Evolutionary conservation across 805 yeast species (phyloP), one percentile per base, ranked within the genome.

Genomic region (Citeromyces nyonsensis): DNA sequence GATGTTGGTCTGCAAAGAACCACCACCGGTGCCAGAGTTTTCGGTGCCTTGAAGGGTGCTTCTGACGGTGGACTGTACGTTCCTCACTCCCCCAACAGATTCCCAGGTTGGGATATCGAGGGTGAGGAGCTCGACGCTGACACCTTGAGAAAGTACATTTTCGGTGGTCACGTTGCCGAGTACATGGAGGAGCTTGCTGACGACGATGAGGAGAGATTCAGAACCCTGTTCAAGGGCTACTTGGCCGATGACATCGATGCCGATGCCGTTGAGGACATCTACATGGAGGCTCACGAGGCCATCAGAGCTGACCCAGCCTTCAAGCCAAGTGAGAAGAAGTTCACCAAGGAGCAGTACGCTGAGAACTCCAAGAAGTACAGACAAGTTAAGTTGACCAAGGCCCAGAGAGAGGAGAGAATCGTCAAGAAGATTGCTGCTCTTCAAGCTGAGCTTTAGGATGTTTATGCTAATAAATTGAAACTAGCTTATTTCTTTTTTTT

Each of bases 71-170:
- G 98, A 56, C 73, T 91, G 57, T 84, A 81, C 86, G 73, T 91
- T 60, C 98, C 98, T 51, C 98, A 91, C 86, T 84, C 94, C 53
- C 82, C 94, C 60, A 86, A 86, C 77, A 86, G 98, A 80, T 91
- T 86, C 95, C 98, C 98, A 68, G 98, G 98, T 72, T 91, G 88
- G 94, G 98, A 91, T 67, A 83, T 88, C 56, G 98, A 91, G 74
- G 58, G 79, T 54, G 95, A 91, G 73, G 98, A 91, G 72, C 77
- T 91, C 55, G 98, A 91, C 61, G 84, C 95, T 54, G 98, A 91
- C 61, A 66, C 75, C 51, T 77, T 91, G 65, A 84, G 96, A 84
- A 84, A 83, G 69, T 91, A 91, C 94, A 91, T 91, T 74, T 80
- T 88, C 61, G 97, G 94, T 73, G 97, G 97, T 66, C 98, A 91